Conservation (phyloP, 164 flowering plant species). For the Taxillus chinensis region DNA sequence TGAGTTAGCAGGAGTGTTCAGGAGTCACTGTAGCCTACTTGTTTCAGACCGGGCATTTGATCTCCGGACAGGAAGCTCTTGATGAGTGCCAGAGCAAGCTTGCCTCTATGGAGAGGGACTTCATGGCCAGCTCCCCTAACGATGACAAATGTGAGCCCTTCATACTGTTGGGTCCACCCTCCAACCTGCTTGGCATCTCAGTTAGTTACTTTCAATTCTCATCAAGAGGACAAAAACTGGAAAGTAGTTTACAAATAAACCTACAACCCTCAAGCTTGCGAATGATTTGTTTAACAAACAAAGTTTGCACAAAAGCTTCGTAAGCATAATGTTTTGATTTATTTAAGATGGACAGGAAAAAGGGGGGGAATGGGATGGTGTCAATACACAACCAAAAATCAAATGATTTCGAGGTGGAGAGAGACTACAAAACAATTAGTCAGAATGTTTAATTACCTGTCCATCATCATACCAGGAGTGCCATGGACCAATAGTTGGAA, state of each 20-base stretch:
- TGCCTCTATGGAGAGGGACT: constrained; percentile 72
- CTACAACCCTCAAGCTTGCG: too few species aligned
- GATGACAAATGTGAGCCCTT: constrained; percentile 64
- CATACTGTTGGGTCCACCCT: constrained; percentile 82
- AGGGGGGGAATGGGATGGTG: too few species aligned
- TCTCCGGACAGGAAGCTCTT: constrained; percentile 59
- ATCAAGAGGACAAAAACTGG: too few species aligned
- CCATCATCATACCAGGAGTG: constrained; percentile 91
- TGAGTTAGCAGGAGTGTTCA: neutral
- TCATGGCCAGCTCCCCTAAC: constrained; percentile 97
- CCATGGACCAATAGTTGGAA: constrained; percentile 70
- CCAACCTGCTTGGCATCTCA: constrained; percentile 54
- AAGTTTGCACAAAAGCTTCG: too few species aligned
- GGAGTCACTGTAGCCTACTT: neutral
- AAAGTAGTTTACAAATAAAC: too few species aligned
- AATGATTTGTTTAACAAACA: too few species aligned
- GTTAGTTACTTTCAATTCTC: neutral
- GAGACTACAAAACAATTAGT: too few species aligned
- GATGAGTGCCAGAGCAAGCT: constrained; percentile 54
- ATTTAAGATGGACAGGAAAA: too few species aligned
- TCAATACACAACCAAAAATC: too few species aligned
- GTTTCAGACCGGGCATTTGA: constrained; percentile 39
- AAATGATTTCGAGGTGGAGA: too few species aligned
- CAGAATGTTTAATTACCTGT: constrained; percentile 36
- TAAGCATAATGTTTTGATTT: too few species aligned